A percentile compares a stretch with the other conserved stretches of the same genome.
Conservation (phyloP, 345 rosid genomes). For the Dovyalis caffra region DNA sequence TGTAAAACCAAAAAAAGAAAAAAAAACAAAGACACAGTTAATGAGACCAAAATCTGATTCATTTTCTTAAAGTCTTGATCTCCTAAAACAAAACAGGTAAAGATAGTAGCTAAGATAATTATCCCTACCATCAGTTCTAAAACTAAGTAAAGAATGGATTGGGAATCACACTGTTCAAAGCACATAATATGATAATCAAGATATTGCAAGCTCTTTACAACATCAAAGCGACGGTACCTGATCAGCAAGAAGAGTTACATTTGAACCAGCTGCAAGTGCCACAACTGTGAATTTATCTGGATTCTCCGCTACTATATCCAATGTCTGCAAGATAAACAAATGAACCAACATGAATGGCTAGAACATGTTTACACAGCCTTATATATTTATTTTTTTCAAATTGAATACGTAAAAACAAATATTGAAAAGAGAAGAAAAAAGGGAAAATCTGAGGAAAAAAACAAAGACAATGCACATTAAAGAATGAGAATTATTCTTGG, state of each 20-base stretch:
- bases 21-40: neutral
- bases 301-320: conserved; percentile 88
- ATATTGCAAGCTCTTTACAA: conserved; percentile 1
- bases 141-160: neutral
- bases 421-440: too few species aligned
- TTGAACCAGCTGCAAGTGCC: conserved; percentile 96
- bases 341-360: neutral
- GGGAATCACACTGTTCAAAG: neutral
- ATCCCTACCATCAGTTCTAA: neutral
- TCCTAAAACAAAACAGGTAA: neutral
- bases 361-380: neutral
- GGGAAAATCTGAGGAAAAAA: neutral
- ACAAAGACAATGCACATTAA: neutral
- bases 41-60: neutral
- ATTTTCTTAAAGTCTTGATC: neutral
- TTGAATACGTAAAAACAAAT: too few species aligned
- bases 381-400: too few species aligned
- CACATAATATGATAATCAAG: neutral
- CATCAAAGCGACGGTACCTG: conserved; percentile 49
- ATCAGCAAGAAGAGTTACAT: conserved; percentile 87
- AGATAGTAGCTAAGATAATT: neutral
- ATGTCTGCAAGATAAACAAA: conserved; percentile 53
- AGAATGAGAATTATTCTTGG: neutral
- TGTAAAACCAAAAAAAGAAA: conserved; percentile 30
- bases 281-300: conserved; percentile 87